Percentiles rank a stretch among this genome's conserved stretches.
These are phyloP conservation scores for Boehmeria nivea DNA, from an alignment of 306 rosid species.

Conservation along the genomic window DNA sequence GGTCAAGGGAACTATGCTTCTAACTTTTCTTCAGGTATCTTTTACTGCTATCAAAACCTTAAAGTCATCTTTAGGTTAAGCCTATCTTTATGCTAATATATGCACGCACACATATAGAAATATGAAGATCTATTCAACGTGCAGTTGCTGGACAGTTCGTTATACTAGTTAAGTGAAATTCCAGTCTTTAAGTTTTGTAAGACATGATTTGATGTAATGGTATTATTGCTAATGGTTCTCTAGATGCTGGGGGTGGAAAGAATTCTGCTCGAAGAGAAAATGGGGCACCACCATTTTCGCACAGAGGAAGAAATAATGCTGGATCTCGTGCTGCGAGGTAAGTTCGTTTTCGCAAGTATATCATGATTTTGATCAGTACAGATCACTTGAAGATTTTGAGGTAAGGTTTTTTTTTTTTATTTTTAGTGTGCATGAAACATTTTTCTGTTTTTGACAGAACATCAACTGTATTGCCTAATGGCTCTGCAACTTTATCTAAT, in stretches of 20 bases:
- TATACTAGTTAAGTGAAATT: neutral
- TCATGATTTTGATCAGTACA: constrained; percentile 6
- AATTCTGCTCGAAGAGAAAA: constrained; percentile 50
- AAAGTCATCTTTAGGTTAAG: neutral
- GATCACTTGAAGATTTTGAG: no score
- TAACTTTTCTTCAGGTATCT: constrained; percentile 32
- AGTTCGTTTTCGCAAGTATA: neutral
- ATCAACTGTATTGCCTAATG: constrained; percentile 38
- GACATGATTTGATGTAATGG: neutral
- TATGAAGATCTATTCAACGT: neutral
- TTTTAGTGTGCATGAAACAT: neutral
- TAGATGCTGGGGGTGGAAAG: constrained; percentile 57
- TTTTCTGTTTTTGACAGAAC: constrained; percentile 22
- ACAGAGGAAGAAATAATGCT: constrained; percentile 36
- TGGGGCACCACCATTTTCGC: constrained; percentile 37
- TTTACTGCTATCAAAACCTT: constrained; percentile 5
- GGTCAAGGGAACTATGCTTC: constrained; percentile 49
- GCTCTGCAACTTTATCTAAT: constrained; percentile 41
- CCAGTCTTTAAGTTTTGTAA: neutral
- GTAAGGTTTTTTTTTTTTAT: no score
- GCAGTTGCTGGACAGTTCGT: neutral
- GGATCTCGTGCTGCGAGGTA: constrained; percentile 44
- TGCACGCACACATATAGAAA: no score
- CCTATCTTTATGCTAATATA: neutral
- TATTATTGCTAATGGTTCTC: constrained; percentile 16